phyloP scores from a whole-genome alignment of 768 basidiomycete genomes.

The Sporobolomyces phaffii region DNA sequence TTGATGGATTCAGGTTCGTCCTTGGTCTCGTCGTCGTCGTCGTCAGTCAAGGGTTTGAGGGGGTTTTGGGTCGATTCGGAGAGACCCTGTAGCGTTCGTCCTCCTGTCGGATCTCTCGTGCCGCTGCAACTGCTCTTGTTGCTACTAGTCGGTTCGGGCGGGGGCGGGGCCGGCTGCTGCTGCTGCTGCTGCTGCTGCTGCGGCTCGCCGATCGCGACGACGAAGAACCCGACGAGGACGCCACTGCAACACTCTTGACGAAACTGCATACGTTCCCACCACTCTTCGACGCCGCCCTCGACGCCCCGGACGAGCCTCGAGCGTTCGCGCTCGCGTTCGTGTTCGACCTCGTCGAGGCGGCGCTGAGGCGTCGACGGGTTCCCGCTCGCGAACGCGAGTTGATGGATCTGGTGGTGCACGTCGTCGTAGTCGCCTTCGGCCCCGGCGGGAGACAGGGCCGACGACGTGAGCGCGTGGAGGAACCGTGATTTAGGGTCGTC shows the following conservation, averaged over 20 bases:
- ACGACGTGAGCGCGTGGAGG: conserved; percentile 53
- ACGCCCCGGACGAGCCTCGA: conserved; percentile 17
- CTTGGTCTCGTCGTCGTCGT: too few relatives aligned
- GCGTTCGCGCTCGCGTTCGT: conserved; percentile 32
- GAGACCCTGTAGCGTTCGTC: too few relatives aligned
- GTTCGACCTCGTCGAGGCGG: conserved; percentile 12
- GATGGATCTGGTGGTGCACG: not conserved
- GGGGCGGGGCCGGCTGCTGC: too few relatives aligned
- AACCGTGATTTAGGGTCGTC: conserved; percentile 96
- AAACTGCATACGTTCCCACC: conserved; percentile 96
- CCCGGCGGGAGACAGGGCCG: conserved; percentile 45
- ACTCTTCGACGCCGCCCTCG: conserved; percentile 57
- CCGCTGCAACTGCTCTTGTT: too few relatives aligned
- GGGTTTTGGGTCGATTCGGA: too few relatives aligned
- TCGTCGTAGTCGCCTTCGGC: conserved; percentile 54
- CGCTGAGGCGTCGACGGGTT: not conserved
- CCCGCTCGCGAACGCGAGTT: conserved; percentile 1
- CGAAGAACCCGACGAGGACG: conserved; percentile 88
- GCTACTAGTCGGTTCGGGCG: too few relatives aligned
- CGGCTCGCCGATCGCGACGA: conserved; percentile 51
- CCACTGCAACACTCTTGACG: conserved; percentile 89
- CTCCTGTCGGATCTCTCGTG: too few relatives aligned
- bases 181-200: too few relatives aligned
- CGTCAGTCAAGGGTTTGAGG: too few relatives aligned
- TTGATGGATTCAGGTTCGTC: too few relatives aligned